Percentiles rank a stretch among this genome's conserved stretches.
Evolutionary conservation across 2,329 filamentous ascomycete genomes (phyloP).

Genomic region (Alternaria longipes): DNA sequence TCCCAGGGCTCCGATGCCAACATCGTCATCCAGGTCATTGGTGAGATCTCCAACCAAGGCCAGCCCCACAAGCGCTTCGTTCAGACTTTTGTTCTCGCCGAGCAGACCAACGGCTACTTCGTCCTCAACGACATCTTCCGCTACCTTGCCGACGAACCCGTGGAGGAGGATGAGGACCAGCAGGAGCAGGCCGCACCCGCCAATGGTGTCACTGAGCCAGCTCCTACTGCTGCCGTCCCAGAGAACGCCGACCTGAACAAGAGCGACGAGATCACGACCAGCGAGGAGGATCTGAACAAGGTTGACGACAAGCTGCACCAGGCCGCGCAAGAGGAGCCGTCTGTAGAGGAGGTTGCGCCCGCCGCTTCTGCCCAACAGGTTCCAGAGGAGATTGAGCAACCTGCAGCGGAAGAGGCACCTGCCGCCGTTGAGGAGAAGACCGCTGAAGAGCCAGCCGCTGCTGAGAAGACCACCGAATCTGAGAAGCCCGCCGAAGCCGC

Average conservation of each 20-base stretch:
- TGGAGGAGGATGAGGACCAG: conserved; percentile 68
- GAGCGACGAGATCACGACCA: conserved; percentile 49
- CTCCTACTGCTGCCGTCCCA: conserved; percentile 45
- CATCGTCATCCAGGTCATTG: conserved; percentile 98
- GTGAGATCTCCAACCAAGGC: conserved; percentile 94
- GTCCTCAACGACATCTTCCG: conserved; percentile 98
- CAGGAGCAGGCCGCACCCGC: conserved; percentile 46
- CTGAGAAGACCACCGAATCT: conserved; percentile 51
- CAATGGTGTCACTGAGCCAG: conserved; percentile 54
- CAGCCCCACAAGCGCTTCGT: conserved; percentile 94
- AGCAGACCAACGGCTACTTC: conserved; percentile 97
- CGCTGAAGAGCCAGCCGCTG: conserved; percentile 41
- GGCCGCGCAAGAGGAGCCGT: conserved; percentile 50
- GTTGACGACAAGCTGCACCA: conserved; percentile 83
- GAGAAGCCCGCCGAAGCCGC: conserved; percentile 72
- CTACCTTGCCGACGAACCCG: conserved; percentile 82
- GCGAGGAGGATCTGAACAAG: conserved; percentile 57
- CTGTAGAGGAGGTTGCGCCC: conserved; percentile 36
- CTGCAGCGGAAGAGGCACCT: conserved; percentile 53
- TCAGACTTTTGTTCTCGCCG: conserved; percentile 95
- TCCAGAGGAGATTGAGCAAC: conserved; percentile 47
- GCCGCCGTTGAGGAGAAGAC: conserved; percentile 51
- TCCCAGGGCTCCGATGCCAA: conserved; percentile 91
- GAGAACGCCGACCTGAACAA: conserved; percentile 43
- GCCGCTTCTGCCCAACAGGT: conserved; percentile 51